Evolutionary conservation across 331 rosid genomes (phyloP).

Genomic region (Erythrophleum ivorense): DNA sequence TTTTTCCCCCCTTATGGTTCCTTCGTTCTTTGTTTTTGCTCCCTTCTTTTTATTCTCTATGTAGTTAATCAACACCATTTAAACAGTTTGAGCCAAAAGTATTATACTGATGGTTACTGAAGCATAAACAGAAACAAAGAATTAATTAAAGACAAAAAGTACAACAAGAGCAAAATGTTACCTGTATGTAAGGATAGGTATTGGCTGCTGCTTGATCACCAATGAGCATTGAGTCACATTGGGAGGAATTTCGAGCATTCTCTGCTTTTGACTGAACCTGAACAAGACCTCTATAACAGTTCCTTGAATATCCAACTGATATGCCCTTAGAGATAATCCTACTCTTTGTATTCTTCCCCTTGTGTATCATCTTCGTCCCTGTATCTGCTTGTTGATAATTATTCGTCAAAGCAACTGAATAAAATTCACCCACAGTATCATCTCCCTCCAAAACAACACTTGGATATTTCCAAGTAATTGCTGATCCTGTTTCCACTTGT

Average conservation of each 20-base stretch:
- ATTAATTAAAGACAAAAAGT: background rate
- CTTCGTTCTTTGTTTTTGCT: background rate
- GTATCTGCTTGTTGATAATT: slow-evolving; percentile 94
- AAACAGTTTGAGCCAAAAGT: background rate
- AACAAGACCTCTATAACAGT: slow-evolving; percentile 94
- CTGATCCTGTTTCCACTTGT: slow-evolving; percentile 94
- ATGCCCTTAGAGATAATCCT: slow-evolving; percentile 94
- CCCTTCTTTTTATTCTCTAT: no score
- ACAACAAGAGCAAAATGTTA: slow-evolving; percentile 29
- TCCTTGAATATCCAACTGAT: slow-evolving; percentile 81
- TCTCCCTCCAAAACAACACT: slow-evolving; percentile 96
- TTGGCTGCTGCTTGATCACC: slow-evolving; percentile 96
- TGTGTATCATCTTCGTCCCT: slow-evolving; percentile 95
- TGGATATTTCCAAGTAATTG: slow-evolving; percentile 94
- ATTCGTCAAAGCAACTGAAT: slow-evolving; percentile 92
- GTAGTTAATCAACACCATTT: background rate
- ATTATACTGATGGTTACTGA: background rate
- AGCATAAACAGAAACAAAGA: slow-evolving; percentile 20
- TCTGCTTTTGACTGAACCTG: slow-evolving; percentile 88
- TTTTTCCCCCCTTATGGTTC: background rate
- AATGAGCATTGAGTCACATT: slow-evolving; percentile 96
- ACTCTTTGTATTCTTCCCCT: slow-evolving; percentile 87
- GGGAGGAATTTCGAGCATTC: slow-evolving; percentile 85
- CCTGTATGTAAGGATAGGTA: slow-evolving; percentile 93
- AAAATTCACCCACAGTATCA: slow-evolving; percentile 87